Conservation (phyloP, 805 yeast species). For the Myxozyma udenii region DNA sequence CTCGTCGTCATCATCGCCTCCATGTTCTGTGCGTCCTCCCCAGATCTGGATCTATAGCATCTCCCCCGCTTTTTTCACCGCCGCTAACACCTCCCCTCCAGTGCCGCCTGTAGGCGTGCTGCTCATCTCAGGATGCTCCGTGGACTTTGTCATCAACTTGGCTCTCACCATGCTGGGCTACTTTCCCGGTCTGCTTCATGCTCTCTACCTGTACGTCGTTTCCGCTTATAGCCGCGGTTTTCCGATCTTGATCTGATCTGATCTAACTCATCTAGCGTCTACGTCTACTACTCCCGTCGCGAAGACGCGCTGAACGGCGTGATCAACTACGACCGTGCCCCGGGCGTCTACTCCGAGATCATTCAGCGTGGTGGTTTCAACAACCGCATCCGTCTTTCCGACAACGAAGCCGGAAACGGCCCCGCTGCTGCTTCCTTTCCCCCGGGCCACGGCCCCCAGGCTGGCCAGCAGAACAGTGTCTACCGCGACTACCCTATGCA, state of each 20-base stretch:
- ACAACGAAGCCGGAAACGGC: conserved; percentile 6
- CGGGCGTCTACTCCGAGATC: conserved; percentile 28
- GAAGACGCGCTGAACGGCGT: conserved; percentile 27
- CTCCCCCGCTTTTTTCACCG: not conserved
- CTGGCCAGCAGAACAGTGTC: not conserved
- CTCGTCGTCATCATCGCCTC: conserved; percentile 24
- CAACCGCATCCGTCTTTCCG: conserved; percentile 6
- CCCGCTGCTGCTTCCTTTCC: not conserved
- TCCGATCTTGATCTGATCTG: not conserved
- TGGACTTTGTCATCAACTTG: conserved; percentile 53
- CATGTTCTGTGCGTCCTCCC: conserved; percentile 16
- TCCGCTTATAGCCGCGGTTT: not conserved
- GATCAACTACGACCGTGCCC: conserved; percentile 21
- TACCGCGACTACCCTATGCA: not conserved
- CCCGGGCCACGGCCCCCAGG: not conserved
- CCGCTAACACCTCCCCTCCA: not conserved
- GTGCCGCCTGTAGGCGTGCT: conserved; percentile 28
- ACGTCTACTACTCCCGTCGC: conserved; percentile 26
- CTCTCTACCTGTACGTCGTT: conserved; percentile 25
- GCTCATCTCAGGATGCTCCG: conserved; percentile 42
- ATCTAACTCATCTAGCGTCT: conserved; percentile 18
- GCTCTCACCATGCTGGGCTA: conserved; percentile 59
- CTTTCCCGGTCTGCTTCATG: conserved; percentile 50
- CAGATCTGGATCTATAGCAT: not conserved
- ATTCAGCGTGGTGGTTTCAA: conserved; percentile 26